These are phyloP conservation scores for Macrolepiota dolichaula DNA, from an alignment of 768 basidiomycete species.

Conservation along the genomic window DNA sequence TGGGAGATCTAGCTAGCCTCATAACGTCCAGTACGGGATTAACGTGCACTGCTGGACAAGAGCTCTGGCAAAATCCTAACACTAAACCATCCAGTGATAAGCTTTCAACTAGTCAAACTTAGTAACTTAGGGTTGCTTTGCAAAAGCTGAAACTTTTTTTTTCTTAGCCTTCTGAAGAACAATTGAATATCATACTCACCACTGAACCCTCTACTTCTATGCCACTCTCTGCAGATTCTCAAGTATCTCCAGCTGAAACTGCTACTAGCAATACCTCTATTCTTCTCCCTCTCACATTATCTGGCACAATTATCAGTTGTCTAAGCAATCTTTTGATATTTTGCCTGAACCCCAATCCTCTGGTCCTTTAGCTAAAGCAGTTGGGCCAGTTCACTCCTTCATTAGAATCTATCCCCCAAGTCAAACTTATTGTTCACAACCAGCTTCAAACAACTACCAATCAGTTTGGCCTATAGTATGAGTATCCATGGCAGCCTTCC, in stretches of 20 bases:
- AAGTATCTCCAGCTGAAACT: neutral
- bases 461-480: conserved; percentile 1
- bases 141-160: neutral
- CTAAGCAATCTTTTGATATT: neutral
- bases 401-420: neutral
- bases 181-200: neutral
- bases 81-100: too few relatives aligned
- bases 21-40: too few relatives aligned
- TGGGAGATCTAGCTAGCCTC: too few relatives aligned
- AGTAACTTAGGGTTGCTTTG: too few relatives aligned
- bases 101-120: too few relatives aligned
- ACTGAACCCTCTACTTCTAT: neutral
- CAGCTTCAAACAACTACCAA: neutral
- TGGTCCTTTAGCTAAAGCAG: neutral
- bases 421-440: neutral
- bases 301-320: neutral
- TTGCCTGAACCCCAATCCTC: neutral
- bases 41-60: too few relatives aligned
- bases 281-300: neutral
- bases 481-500: conserved; percentile 21
- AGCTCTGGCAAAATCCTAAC: too few relatives aligned
- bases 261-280: neutral
- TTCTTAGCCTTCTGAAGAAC: neutral
- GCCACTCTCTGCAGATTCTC: neutral
- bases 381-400: neutral